Percentiles rank a stretch among this genome's conserved stretches.
Evolutionary conservation across 2,329 filamentous ascomycete species (phyloP).

Genomic region (Bisporella sp.): DNA sequence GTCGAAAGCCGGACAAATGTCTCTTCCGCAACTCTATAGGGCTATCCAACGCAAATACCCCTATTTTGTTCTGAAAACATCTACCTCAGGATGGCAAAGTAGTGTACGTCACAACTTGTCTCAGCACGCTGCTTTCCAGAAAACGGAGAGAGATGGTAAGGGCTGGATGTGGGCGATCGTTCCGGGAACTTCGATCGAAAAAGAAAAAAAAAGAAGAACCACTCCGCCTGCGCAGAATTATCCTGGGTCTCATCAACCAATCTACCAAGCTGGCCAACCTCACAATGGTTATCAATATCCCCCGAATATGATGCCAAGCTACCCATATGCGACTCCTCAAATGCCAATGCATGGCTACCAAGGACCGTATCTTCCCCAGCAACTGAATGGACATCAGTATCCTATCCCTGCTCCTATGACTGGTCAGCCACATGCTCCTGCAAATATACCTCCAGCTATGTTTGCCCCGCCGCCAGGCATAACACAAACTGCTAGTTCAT

Average conservation of each 20-base stretch:
- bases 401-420: conserved; percentile 6
- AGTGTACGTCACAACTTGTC: conserved; percentile 57
- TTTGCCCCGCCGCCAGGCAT: conserved; percentile 7
- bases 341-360: conserved; percentile 18
- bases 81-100: conserved; percentile 52
- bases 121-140: conserved; percentile 47
- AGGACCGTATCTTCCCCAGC: conserved; percentile 12
- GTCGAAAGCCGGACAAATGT: conserved; percentile 41
- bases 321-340: conserved; percentile 12
- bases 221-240: conserved; percentile 35
- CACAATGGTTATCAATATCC: conserved; percentile 15
- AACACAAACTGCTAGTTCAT: conserved; percentile 12
- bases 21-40: conserved; percentile 53
- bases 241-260: conserved; percentile 21
- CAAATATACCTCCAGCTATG: conserved; percentile 7
- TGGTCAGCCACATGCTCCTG: conserved; percentile 8
- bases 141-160: conserved; percentile 45
- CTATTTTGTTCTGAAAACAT: conserved; percentile 46
- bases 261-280: conserved; percentile 21
- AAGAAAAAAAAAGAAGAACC: conserved; percentile 41
- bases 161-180: conserved; percentile 50
- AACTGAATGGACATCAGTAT: conserved; percentile 6
- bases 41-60: conserved; percentile 51
- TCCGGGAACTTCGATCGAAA: conserved; percentile 45
- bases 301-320: conserved; percentile 21